A percentile compares a stretch with the other conserved stretches of the same genome.
phyloP scores from a whole-genome alignment of 2,329 filamentous ascomycete genomes.

The Calonectria hawksworthii region DNA sequence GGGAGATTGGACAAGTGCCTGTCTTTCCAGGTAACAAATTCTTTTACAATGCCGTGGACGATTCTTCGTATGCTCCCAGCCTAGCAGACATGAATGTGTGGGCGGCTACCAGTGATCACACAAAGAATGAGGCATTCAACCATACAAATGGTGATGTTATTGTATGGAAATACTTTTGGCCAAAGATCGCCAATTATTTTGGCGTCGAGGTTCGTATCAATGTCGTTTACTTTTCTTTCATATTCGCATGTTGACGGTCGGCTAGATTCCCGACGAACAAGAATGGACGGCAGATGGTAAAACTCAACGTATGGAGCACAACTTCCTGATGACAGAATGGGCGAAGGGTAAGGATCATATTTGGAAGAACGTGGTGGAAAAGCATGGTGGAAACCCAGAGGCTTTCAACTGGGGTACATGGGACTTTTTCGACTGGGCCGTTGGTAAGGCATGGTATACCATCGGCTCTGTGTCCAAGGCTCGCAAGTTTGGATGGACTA shows the following conservation, averaged over 20 bases:
- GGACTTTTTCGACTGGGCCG: conserved; percentile 39
- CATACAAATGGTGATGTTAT: conserved; percentile 32
- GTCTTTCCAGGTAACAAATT: conserved; percentile 35
- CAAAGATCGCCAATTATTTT: conserved; percentile 21
- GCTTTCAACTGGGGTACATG: conserved; percentile 37
- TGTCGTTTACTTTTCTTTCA: too few relatives aligned
- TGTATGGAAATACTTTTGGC: conserved; percentile 32
- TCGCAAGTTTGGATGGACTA: conserved; percentile 37
- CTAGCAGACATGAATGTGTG: conserved; percentile 32
- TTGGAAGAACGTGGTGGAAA: conserved; percentile 34
- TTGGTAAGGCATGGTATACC: conserved; percentile 37
- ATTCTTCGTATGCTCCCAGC: conserved; percentile 33
- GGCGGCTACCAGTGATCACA: conserved; percentile 24
- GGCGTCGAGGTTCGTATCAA: conserved; percentile 19
- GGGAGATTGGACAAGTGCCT: conserved; percentile 27
- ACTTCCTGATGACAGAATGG: conserved; percentile 36
- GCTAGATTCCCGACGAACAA: conserved; percentile 23
- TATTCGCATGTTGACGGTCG: not conserved
- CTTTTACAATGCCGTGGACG: conserved; percentile 31
- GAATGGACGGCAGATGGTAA: conserved; percentile 33
- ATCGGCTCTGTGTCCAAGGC: conserved; percentile 31
- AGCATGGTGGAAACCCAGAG: conserved; percentile 30
- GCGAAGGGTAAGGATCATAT: conserved; percentile 33
- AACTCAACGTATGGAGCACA: conserved; percentile 32
- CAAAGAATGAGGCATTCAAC: conserved; percentile 34